These are phyloP conservation scores for Hyaloperonospora brassicae DNA, from an alignment of 352 stramenopile genomes.

Conservation along the genomic window DNA sequence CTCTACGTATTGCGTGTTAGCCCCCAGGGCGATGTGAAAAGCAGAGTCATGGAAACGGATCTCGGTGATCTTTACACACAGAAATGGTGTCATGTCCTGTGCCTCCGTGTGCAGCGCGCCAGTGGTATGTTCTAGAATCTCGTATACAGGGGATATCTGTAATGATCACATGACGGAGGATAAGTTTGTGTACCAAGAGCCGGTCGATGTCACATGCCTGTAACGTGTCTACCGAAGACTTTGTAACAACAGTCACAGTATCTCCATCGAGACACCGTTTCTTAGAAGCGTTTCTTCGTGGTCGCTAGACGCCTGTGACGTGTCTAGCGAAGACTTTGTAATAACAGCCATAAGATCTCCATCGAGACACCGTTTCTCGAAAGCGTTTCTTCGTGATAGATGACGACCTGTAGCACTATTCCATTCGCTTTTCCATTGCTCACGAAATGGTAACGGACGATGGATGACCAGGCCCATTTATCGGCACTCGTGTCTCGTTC, in stretches of 20 bases:
- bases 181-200: constrained; percentile 32
- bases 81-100: constrained; percentile 50
- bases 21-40: constrained; percentile 60
- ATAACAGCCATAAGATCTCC: constrained; percentile 48
- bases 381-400: constrained; percentile 73
- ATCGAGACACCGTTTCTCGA: constrained; percentile 77
- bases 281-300: constrained; percentile 78
- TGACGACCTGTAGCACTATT: constrained; percentile 51
- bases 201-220: constrained; percentile 47
- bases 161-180: constrained; percentile 59
- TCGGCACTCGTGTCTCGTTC: too few species aligned
- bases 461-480: too few species aligned
- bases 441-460: constrained; percentile 32
- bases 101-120: constrained; percentile 56
- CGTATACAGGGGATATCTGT: constrained; percentile 47
- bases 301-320: constrained; percentile 64
- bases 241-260: constrained; percentile 68
- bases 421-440: constrained; percentile 55
- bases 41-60: constrained; percentile 68
- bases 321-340: constrained; percentile 67
- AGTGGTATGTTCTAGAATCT: constrained; percentile 71
- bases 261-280: constrained; percentile 58
- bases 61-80: constrained; percentile 53
- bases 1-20: constrained; percentile 49
- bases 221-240: constrained; percentile 54